Evolutionary conservation across 1,284 basidiomycete species (phyloP).

Genomic region (Ustilago lituana): DNA sequence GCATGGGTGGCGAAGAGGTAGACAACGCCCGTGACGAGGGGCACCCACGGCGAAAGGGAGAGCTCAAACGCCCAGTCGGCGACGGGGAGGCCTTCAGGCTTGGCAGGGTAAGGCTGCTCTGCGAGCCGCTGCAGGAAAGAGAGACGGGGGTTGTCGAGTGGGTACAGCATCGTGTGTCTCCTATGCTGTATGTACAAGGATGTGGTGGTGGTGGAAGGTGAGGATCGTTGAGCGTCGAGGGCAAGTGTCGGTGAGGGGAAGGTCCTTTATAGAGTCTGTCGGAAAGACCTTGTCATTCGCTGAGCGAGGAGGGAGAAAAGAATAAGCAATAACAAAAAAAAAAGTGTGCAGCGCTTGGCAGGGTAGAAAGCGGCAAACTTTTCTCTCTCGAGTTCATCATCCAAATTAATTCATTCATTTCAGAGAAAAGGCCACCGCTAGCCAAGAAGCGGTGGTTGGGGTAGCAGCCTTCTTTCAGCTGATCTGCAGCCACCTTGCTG

Average conservation of each 20-base stretch:
- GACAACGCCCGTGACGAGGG: constrained; percentile 29
- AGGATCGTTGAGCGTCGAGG: too few relatives aligned
- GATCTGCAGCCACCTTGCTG: too few relatives aligned
- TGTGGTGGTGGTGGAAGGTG: too few relatives aligned
- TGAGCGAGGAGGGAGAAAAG: background rate
- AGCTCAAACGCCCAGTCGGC: constrained; percentile 47
- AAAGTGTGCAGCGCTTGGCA: constrained; percentile 6
- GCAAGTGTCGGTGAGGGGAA: too few relatives aligned
- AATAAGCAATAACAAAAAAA: background rate
- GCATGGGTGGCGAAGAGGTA: constrained; percentile 52
- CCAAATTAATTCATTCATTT: too few relatives aligned
- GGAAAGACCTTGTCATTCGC: too few relatives aligned
- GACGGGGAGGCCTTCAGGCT: constrained; percentile 44
- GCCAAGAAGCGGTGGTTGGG: constrained; percentile 8
- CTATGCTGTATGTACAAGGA: too few relatives aligned
- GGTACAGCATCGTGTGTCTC: constrained; percentile 21
- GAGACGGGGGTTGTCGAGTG: constrained; percentile 45
- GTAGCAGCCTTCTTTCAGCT: background rate
- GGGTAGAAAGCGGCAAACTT: constrained; percentile 8
- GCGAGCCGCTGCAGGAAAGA: constrained; percentile 34
- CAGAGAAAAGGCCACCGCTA: too few relatives aligned
- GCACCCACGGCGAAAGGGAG: constrained; percentile 44
- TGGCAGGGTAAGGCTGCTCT: constrained; percentile 47
- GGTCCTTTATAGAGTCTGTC: too few relatives aligned
- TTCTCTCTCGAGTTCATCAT: background rate